Evolutionary conservation across 352 stramenopile genomes (phyloP).

Genomic region (Pythium vanterpoolii): DNA sequence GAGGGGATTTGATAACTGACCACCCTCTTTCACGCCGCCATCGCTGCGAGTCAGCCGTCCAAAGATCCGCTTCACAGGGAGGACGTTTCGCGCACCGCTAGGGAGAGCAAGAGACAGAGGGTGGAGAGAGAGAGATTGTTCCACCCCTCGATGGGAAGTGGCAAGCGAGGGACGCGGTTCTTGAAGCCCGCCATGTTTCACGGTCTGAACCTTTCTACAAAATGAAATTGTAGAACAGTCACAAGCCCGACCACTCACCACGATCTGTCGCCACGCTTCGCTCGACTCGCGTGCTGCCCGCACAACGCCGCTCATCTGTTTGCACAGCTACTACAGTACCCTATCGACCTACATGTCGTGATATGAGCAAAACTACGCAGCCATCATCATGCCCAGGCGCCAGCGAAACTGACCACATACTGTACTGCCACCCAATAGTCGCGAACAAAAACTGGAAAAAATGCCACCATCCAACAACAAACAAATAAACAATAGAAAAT

Average conservation of each 20-base stretch:
- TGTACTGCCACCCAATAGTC: constrained; percentile 1
- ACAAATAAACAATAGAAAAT: constrained; percentile 10
- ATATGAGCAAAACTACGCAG: too few species aligned
- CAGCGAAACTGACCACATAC: constrained; percentile 6
- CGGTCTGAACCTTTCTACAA: constrained; percentile 1
- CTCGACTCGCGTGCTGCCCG: neutral
- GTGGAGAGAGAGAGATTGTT: constrained; percentile 10
- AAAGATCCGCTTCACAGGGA: neutral
- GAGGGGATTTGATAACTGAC: constrained; percentile 20
- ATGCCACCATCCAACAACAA: neutral
- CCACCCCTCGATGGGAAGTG: constrained; percentile 16
- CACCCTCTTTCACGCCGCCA: neutral
- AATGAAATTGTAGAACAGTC: constrained; percentile 12
- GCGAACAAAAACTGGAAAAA: neutral
- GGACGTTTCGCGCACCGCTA: neutral
- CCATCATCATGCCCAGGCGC: neutral
- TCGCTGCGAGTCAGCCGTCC: neutral
- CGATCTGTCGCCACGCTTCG: constrained; percentile 7
- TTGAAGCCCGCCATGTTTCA: constrained; percentile 11
- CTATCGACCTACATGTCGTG: too few species aligned
- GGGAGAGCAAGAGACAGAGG: neutral
- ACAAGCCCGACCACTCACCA: neutral
- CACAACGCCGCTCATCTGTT: constrained; percentile 5
- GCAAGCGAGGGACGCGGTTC: constrained; percentile 1
- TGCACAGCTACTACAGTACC: too few species aligned